Base-by-base conservation (phyloP, 2,329 filamentous ascomycete species). In the Cladorrhinum sp. region DNA sequence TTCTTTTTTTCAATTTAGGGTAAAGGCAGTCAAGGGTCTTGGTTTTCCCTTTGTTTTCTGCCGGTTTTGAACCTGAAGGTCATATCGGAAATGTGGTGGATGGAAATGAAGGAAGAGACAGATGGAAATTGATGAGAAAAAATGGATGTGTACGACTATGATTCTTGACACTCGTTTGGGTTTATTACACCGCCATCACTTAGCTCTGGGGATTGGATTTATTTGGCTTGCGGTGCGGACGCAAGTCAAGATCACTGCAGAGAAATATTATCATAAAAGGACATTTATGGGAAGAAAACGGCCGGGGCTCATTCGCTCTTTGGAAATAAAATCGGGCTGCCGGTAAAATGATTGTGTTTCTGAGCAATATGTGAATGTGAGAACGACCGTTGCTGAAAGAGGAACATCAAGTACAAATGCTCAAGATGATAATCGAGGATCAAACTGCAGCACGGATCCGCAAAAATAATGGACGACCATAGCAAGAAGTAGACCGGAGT, bases 51-150 rank as follows among this genome's bases (percentile, higher is more conserved):
- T 27, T n/a, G n/a, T n/a, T n/a, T n/a, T n/a, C n/a, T n/a, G n/a
- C n/a, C n/a, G n/a, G n/a, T n/a, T n/a, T n/a, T n/a, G n/a, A n/a
- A n/a, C n/a, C n/a, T n/a, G n/a, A n/a, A n/a, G n/a, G n/a, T n/a
- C n/a, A n/a, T n/a, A n/a, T n/a, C n/a, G n/a, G n/a, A n/a, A n/a
- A n/a, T n/a, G n/a, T n/a, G n/a, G n/a, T n/a, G n/a, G n/a, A n/a
- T n/a, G 58, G 41, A 2, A 9, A 51, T 24, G 29, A 10, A n/a
- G 57, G 51, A 51, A 20, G 20, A n/a, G n/a, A n/a, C n/a, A n/a
- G n/a, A n/a, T n/a, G 4, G 59, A 59, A 38, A 57, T 13, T 20
- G 56, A 50, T n/a, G 13, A 60, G 38, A 24, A 25, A 62, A 61
- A 7, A 7, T 7, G 16, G 7, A 45, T 18, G 41, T 58, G 58